Evolutionary conservation across 2,329 filamentous ascomycete species (phyloP).

Genomic region (Phyllosticta citriasiana): DNA sequence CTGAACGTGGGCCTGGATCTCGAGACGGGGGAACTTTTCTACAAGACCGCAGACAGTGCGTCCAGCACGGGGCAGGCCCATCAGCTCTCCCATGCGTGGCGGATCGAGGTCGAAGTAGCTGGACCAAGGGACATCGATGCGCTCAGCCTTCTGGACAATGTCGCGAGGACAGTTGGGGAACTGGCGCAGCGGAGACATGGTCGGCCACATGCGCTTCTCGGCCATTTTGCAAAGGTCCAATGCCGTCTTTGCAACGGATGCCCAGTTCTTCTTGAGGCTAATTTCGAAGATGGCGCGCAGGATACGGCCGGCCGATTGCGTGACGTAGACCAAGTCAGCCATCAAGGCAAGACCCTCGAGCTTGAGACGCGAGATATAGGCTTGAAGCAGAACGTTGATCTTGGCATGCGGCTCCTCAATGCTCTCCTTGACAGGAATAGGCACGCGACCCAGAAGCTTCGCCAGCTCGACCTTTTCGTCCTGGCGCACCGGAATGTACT

Average conservation of each 20-base stretch:
- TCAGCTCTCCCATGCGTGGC: conserved; percentile 87
- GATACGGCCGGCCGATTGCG: conserved; percentile 93
- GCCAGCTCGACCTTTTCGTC: conserved; percentile 96
- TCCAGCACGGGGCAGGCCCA: conserved; percentile 83
- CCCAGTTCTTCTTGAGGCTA: conserved; percentile 92
- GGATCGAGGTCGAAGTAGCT: conserved; percentile 96
- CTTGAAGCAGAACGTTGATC: conserved; percentile 94
- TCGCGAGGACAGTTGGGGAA: conserved; percentile 76
- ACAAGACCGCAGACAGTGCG: conserved; percentile 77
- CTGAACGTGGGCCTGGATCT: conserved; percentile 87
- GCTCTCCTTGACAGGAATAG: conserved; percentile 93
- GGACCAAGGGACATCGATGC: conserved; percentile 86
- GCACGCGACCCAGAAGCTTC: conserved; percentile 79
- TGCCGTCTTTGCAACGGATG: conserved; percentile 82
- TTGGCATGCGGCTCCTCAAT: conserved; percentile 96
- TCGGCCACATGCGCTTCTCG: conserved; percentile 99
- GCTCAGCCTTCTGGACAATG: conserved; percentile 83
- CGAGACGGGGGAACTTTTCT: conserved; percentile 83
- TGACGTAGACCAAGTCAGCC: conserved; percentile 98
- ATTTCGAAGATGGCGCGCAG: conserved; percentile 94
- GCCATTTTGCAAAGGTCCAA: conserved; percentile 98
- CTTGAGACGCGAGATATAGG: conserved; percentile 90
- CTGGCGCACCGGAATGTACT: conserved; percentile 94
- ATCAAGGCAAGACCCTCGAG: conserved; percentile 90
- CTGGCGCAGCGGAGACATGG: conserved; percentile 90